Evolutionary conservation across 164 flowering plant genomes (phyloP), one percentile per base, ranked within the genome.

Genomic region (Berberis thunbergii): DNA sequence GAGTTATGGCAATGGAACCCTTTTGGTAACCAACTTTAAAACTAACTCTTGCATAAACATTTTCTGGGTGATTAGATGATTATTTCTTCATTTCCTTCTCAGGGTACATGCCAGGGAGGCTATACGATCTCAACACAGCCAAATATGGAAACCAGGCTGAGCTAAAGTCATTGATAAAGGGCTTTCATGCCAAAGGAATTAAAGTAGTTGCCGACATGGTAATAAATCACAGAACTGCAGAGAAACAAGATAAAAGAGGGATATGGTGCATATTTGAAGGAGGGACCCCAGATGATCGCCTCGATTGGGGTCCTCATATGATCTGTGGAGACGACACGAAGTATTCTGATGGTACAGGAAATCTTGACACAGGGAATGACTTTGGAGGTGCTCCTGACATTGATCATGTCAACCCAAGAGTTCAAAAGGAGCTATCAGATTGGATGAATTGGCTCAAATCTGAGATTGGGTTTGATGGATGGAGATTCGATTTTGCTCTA

Each of bases 371-470:
- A 0, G 91, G 97, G 5, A 76, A 13, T 0, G 64, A 10, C 62
- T 88, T 48, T 54, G 63, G 6, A 0, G 49, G 62, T 11, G 89
- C 96, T 4, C 95, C 91, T 0, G 95, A 88, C 59, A 81, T 88
- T 11, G 97, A 90, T 69, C 97, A 90, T 58, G 67, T 74, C 3
- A 88, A 91, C 60, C 75, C 80, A 1, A 71, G 80, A 43, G 89
- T 86, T 1, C 93, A 84, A 41, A 75, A 10, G 11, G 96, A 88
- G 74, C 68, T 91, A 2, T 78, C 86, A 0, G 89, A 83, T 39
- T 91, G 97, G 97, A 62, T 88, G 82, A 86, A 86, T 55, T 90
- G 97, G 97, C 72, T 88, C 3, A 86, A 84, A 66, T 45, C 78
- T 4, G 91, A 85, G 4, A 72, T 88, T 1, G 92, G 95, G 10